Base-by-base conservation (phyloP, 2,329 filamentous ascomycete genomes). In the Aspergillus calidoustus region DNA sequence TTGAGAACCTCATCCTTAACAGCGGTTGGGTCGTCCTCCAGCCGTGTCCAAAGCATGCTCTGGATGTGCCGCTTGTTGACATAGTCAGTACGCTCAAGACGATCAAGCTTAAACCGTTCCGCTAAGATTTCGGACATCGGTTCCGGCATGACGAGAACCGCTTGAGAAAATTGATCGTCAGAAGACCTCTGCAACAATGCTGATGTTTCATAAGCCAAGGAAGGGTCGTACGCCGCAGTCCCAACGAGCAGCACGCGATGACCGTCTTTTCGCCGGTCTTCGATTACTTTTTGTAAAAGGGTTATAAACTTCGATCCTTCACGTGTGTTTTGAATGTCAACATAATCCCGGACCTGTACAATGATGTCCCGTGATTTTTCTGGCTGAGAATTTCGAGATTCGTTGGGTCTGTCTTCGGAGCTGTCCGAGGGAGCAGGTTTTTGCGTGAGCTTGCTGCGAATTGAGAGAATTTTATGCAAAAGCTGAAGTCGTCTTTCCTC, bases 341-440 rank as follows among this genome's bases (percentile, higher is more conserved):
- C 87, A 70, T 92, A 91, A 73, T 98, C 92, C 72, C 91, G 87
- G 13, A 97, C 80, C 68, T 92, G 92, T 44, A 96, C 82, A 61
- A 98, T 88, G 7, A 93, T 83, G 25, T 82, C 72, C 69, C 72
- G 68, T 57, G 57, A 63, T 30, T 65, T 64, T 23, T 66, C 68
- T 31, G 60, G 55, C 8, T 66, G 65, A 41, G 49, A 54, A 34
- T 59, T 48, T 54, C 70, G 64, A 34, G 51, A 54, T 8, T 17
- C 34, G 41, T 44, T 38, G 6, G 48, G 31, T 13, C 61, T 22
- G 19, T 60, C 57, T 57, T 66, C 48, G 25, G 62, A 60, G 46
- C 64, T 64, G 8, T 52, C 47, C 6, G 65, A 19, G 25, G 47
- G 28, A 34, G 25, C 30, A 7, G 41, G 2, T 34, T 61, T 55